Base-by-base conservation (phyloP, 176 grass and related monocot species). In the Oryza punctata region DNA sequence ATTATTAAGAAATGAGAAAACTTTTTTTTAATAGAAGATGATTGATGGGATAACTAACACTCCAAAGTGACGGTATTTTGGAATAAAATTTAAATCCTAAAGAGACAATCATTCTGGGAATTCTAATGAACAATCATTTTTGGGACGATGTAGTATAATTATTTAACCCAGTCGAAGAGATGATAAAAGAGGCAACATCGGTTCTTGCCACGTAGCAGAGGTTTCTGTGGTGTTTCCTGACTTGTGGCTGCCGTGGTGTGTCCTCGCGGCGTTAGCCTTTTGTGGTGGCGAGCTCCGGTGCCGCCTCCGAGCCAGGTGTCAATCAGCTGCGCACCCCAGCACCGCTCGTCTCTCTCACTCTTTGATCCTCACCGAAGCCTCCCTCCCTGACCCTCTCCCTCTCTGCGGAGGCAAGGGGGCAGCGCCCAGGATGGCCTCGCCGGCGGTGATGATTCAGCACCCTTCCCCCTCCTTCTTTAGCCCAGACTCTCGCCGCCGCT, bases 381-480 rank as follows among this genome's bases (percentile, higher is more conserved):
- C 38, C 1, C 38, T 41, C 26, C 2, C 46, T 4, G 30, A 29
- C 28, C 2, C 28, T 35, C 33, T 50, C 10, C 12, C 30, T 24
- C 75, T 19, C 6, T 69, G 14, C 81, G 77, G 77, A 60, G 78
- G 70, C 70, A 30, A 33, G 63, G 5, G 1, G 16, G 7, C 14
- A n/a, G 3, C 5, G 4, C 49, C 61, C 3, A 79, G 57, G 45
- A 88, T 88, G 81, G 46, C 87, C 81, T 88, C 81, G 67, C 81
- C 75, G 78, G 67, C 88, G 79, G 79, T 59, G 60, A 73, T 26
- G 73, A 45, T 43, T 67, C 73, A 67, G 45, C 73, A 72, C 67
- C 79, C 79, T 32, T 73, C 46, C 46, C 79, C 88, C 67, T 46
- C 73, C 59, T 3, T 78, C 27, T 68, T 86, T 28, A 27, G 27